A percentile compares a stretch with the other conserved stretches of the same genome.
phyloP scores from a whole-genome alignment of 768 basidiomycete genomes.

The Hebeloma cylindrosporum region DNA sequence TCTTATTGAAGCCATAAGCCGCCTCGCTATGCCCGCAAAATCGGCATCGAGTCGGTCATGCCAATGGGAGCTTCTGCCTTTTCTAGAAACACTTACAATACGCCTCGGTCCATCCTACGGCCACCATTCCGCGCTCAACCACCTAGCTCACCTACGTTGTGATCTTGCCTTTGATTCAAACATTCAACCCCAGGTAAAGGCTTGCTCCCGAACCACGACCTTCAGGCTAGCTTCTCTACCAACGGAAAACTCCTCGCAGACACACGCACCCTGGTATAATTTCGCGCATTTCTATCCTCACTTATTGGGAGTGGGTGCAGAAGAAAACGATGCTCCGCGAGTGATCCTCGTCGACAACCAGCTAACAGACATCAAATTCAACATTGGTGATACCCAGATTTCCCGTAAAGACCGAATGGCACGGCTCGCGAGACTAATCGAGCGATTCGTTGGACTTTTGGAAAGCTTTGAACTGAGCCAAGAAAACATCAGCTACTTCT shows the following conservation, averaged over 20 bases:
- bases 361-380: constrained; percentile 5
- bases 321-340: background rate
- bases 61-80: constrained; percentile 13
- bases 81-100: constrained; percentile 13
- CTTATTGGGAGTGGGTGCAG: background rate
- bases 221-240: background rate
- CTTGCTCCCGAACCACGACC: background rate
- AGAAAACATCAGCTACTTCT: constrained; percentile 13
- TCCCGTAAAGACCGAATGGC: constrained; percentile 6
- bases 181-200: no score
- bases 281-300: background rate
- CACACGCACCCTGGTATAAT: background rate
- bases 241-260: background rate
- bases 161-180: constrained; percentile 5
- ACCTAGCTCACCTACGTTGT: constrained; percentile 12
- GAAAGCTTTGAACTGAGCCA: constrained; percentile 5
- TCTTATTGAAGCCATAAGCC: constrained; percentile 6
- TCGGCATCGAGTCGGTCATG: background rate
- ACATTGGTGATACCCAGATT: constrained; percentile 5
- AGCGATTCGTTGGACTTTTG: constrained; percentile 6
- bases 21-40: constrained; percentile 1
- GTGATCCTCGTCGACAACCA: background rate
- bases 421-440: constrained; percentile 5
- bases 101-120: constrained; percentile 2
- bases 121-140: background rate